Percentiles rank a stretch among this genome's conserved stretches.
Conservation (phyloP, 345 rosid genomes). For the Linum tenue region DNA sequence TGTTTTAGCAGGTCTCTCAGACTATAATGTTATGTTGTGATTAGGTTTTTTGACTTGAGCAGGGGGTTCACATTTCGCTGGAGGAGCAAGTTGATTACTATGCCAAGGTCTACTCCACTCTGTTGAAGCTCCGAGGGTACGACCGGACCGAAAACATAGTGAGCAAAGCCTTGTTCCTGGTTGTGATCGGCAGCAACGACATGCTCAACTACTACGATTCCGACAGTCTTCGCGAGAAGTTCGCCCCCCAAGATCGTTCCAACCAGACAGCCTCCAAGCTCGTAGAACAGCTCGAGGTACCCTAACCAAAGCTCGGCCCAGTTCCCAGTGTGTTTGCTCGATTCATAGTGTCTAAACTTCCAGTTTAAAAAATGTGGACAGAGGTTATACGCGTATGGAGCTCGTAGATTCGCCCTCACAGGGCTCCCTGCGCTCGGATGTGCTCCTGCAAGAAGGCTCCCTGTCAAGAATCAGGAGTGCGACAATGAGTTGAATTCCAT, state of each 20-base stretch:
- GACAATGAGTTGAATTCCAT: neutral
- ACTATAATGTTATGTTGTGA: too few relatives aligned
- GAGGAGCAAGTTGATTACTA: neutral
- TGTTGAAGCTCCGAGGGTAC: neutral
- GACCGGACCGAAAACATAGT: neutral
- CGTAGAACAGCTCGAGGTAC: neutral
- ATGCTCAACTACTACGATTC: neutral
- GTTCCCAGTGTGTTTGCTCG: too few relatives aligned
- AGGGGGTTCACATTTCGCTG: neutral
- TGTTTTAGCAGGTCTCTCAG: too few relatives aligned
- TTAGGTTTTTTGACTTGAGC: neutral
- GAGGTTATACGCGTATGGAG: neutral
- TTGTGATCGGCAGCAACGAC: neutral
- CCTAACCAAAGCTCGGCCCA: neutral
- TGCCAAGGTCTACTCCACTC: neutral
- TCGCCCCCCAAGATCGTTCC: neutral
- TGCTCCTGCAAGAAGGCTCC: neutral
- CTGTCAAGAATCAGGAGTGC: neutral
- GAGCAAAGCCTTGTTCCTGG: neutral
- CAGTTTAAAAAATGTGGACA: neutral
- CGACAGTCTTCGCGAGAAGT: neutral
- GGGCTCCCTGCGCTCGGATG: neutral
- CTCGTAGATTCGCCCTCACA: neutral
- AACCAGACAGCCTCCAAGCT: neutral
- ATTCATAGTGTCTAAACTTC: too few relatives aligned